A percentile compares a stretch with the other conserved stretches of the same genome.
Conservation (phyloP, 805 yeast species). For the Saccharomycopsis amapae region DNA sequence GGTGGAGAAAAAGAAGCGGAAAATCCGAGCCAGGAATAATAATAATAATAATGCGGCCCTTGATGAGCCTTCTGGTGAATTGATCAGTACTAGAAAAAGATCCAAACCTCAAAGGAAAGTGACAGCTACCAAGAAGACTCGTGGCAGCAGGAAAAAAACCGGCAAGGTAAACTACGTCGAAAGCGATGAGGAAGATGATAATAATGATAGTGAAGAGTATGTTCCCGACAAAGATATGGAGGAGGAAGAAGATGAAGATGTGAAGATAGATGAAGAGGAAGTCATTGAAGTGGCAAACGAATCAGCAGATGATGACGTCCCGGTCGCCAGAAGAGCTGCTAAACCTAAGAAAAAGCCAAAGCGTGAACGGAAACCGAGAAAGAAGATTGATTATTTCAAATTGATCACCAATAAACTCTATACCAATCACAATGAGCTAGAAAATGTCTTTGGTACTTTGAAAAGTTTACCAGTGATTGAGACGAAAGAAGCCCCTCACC, state of each 20-base stretch:
- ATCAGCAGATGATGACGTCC: slow-evolving; percentile 33
- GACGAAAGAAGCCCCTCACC: slow-evolving; percentile 61
- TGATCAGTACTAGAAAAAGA: not conserved
- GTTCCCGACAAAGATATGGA: slow-evolving; percentile 32
- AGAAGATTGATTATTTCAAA: slow-evolving; percentile 57
- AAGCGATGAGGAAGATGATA: slow-evolving; percentile 25
- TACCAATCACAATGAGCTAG: slow-evolving; percentile 72
- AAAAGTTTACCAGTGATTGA: slow-evolving; percentile 38
- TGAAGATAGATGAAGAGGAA: slow-evolving; percentile 13
- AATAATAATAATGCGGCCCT: not conserved
- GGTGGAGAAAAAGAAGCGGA: slow-evolving; percentile 14
- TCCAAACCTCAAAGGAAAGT: not conserved
- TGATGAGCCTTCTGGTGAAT: slow-evolving; percentile 1
- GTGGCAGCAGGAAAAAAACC: too few relatives aligned
- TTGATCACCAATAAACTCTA: slow-evolving; percentile 62
- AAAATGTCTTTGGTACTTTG: slow-evolving; percentile 62
- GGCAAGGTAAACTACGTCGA: slow-evolving; percentile 1
- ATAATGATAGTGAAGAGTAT: slow-evolving; percentile 18
- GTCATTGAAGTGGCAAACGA: slow-evolving; percentile 29
- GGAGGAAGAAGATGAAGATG: slow-evolving; percentile 33
- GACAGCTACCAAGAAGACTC: not conserved
- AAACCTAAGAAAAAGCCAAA: slow-evolving; percentile 22
- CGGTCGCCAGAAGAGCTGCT: slow-evolving; percentile 21
- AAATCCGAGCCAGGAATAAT: slow-evolving; percentile 5
- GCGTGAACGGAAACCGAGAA: slow-evolving; percentile 30